Base-by-base conservation (phyloP, 345 rosid species). In the Punica granatum region DNA sequence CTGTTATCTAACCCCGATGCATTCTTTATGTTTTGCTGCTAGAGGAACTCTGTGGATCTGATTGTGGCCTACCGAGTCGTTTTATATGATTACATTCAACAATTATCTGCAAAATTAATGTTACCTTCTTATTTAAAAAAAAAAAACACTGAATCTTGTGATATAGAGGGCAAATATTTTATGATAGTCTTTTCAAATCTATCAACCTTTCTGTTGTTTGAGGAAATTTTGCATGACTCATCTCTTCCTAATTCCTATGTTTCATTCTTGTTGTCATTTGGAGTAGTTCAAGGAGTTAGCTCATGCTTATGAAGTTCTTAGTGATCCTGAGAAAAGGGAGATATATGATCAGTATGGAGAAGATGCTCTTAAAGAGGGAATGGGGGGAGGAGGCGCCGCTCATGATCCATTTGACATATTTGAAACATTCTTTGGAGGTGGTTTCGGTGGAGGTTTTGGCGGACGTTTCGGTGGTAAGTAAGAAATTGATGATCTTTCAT, bases 341-440 rank as follows among this genome's bases (percentile, higher is more conserved):
- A 74, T 79, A 53, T 87, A 87, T 73, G 89, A 87, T 64, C 82
- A 85, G 67, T 87, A 83, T 60, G 92, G 88, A 21, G 88, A 83
- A 77, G 89, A 83, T 75, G 92, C 80, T 35, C 83, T 87, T 36
- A 85, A 85, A 64, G 92, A 87, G 68, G 92, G 92, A 72, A 83
- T 84, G 87, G 92, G 89, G n/a, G 88, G 86, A 32, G 83, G 88
- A 3, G 82, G 83, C 59, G 67, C 77, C 37, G 74, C 74, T 59
- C 85, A 83, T 65, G 76, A 71, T 75, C 92, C 92, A 31, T 85
- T 81, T 66, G 89, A 87, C 70, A 77, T 87, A 44, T 85, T 87
- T 60, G 78, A 87, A 37, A 74, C 83, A 18, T 76, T 87, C 70
- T 87, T 85, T 41, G 62, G 60, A 15, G 53, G 70, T 25, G 44